Evolutionary conservation across 129 eudicot species (phyloP).

Genomic region (Centella asiatica): DNA sequence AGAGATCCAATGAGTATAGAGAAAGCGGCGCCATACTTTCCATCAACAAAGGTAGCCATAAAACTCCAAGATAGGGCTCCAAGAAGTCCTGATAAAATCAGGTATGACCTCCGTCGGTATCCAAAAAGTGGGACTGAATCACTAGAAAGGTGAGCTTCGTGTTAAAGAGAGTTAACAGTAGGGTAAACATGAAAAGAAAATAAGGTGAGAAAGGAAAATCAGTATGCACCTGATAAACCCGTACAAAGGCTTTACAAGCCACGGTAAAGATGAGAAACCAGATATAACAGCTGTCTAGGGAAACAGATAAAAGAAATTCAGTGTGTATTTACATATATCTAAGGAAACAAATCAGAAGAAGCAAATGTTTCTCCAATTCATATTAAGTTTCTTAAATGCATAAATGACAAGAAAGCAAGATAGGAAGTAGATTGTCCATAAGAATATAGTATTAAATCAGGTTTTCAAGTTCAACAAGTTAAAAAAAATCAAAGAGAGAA

Average conservation of each 20-base stretch:
- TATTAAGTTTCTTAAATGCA: neutral
- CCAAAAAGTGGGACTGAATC: slow-evolving; percentile 98
- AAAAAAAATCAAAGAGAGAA: neutral
- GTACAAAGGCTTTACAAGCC: slow-evolving; percentile 97
- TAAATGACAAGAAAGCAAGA: neutral
- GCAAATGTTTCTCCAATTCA: no score
- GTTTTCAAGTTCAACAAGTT: neutral
- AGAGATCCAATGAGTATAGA: slow-evolving; percentile 93
- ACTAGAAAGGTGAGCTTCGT: slow-evolving; percentile 31
- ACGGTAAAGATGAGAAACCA: slow-evolving; percentile 86
- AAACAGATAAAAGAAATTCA: slow-evolving; percentile 33
- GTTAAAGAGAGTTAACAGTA: slow-evolving; percentile 13
- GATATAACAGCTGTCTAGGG: slow-evolving; percentile 97
- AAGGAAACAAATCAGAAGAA: neutral
- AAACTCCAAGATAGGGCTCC: slow-evolving; percentile 98
- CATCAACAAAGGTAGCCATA: slow-evolving; percentile 84
- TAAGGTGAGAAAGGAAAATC: slow-evolving; percentile 4
- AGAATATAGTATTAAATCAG: neutral
- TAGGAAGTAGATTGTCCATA: neutral
- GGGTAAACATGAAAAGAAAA: slow-evolving; percentile 5
- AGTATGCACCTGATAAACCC: slow-evolving; percentile 86
- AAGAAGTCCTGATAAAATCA: slow-evolving; percentile 85
- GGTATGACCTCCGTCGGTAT: slow-evolving; percentile 94
- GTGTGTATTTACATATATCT: slow-evolving; percentile 14
- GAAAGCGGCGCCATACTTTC: slow-evolving; percentile 77